Conservation (phyloP, 2,329 filamentous ascomycete genomes). For the Scedosporium boydii region DNA sequence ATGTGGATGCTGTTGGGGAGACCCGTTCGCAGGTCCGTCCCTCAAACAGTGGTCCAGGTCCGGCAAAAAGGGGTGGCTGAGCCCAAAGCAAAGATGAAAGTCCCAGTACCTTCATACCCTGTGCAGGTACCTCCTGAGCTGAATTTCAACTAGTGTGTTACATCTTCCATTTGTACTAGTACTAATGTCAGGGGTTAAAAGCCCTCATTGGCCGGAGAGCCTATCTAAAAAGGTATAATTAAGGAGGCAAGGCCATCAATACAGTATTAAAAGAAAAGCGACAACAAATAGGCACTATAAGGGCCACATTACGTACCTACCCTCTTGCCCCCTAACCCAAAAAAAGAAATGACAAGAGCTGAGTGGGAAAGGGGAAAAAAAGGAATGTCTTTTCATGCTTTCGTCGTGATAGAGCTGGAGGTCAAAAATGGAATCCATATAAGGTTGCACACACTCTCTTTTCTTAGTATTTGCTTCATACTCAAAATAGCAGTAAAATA, state of each 20-base stretch:
- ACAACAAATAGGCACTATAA: constrained; percentile 10
- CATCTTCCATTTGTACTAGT: not conserved
- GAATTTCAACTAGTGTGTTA: not conserved
- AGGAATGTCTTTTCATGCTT: too few relatives aligned
- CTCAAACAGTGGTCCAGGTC: constrained; percentile 2
- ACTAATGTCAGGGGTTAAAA: not conserved
- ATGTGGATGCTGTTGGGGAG: not conserved
- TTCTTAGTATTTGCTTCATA: too few relatives aligned
- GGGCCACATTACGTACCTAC: too few relatives aligned
- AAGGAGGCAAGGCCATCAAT: not conserved
- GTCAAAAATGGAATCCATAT: too few relatives aligned
- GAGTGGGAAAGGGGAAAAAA: too few relatives aligned
- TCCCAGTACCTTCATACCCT: not conserved
- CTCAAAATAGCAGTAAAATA: too few relatives aligned
- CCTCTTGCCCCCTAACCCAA: too few relatives aligned
- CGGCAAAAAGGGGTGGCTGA: constrained; percentile 3
- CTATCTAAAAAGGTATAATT: constrained; percentile 15
- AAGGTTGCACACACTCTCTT: too few relatives aligned
- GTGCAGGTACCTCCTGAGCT: not conserved
- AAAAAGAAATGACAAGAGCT: too few relatives aligned
- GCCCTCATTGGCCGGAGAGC: constrained; percentile 11
- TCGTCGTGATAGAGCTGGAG: too few relatives aligned
- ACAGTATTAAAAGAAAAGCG: constrained; percentile 2
- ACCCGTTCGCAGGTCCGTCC: not conserved
- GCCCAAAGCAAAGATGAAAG: not conserved